Conservation (phyloP, 2,329 filamentous ascomycete species). For the Acrocalymma vagum region DNA sequence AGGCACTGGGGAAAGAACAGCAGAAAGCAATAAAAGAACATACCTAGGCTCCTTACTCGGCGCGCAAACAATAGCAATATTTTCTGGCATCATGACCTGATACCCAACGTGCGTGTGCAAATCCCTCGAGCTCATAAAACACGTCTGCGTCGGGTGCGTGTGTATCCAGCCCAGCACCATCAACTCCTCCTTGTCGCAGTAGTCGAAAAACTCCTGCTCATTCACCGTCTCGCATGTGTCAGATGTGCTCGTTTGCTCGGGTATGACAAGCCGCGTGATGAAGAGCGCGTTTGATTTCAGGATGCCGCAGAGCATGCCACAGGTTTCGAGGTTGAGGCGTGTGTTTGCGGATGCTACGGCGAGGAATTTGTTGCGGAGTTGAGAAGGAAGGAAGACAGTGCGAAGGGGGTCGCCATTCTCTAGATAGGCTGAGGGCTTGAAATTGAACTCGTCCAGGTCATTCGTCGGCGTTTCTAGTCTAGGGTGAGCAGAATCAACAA, state of each 20-base stretch:
- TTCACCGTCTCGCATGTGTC: conserved; percentile 97
- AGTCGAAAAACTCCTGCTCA: conserved; percentile 84
- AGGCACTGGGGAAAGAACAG: conserved; percentile 2
- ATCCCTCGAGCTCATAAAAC: conserved; percentile 96
- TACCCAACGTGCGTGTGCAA: conserved; percentile 94
- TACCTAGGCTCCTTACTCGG: conserved; percentile 80
- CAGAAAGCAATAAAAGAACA: conserved; percentile 47
- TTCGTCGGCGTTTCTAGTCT: conserved; percentile 39
- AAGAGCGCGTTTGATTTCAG: conserved; percentile 93
- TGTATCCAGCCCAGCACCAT: conserved; percentile 97
- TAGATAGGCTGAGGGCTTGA: conserved; percentile 84
- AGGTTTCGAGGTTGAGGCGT: conserved; percentile 84
- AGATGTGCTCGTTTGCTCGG: conserved; percentile 86
- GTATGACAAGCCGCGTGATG: conserved; percentile 86
- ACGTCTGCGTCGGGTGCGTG: conserved; percentile 94
- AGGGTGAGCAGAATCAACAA: conserved; percentile 24
- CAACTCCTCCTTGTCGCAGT: conserved; percentile 83
- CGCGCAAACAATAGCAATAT: conserved; percentile 95
- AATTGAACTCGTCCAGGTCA: conserved; percentile 73
- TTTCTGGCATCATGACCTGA: conserved; percentile 95
- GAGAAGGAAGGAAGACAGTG: conserved; percentile 83
- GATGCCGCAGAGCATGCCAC: conserved; percentile 91
- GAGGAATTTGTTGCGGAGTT: conserved; percentile 78
- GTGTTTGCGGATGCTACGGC: conserved; percentile 80
- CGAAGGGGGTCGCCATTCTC: conserved; percentile 89